Base-by-base conservation (phyloP, 108 stramenopile species). In the Skeletonema grethae region DNA sequence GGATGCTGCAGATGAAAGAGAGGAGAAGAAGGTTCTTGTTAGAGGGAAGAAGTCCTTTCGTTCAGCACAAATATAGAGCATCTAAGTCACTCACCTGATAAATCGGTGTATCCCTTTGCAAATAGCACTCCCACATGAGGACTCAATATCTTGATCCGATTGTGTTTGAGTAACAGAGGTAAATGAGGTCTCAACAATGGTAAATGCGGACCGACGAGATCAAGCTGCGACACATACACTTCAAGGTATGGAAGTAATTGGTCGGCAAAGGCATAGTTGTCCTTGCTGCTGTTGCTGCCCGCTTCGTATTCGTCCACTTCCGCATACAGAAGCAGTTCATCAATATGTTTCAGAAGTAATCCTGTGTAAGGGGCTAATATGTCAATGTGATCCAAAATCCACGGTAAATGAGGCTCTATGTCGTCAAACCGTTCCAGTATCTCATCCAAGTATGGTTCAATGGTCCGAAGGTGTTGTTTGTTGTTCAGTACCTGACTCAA, bases 331-430 rank as follows among this genome's bases (percentile, higher is more conserved):
- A 92, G 46, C 13, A 92, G 57, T 34, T 83, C 84, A 63, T 92
- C 91, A 48, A 92, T 87, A 38, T 89, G 88, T 35, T 85, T 79
- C 20, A 92, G 72, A 25, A 92, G 64, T 13, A 85, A 46, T 29
- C 91, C 88, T 2, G 82, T 86, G 71, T 92, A 87, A 2, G 91
- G 91, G n/a, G 91, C 91, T 36, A 92, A 69, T 5, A 65, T 73
- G 65, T 92, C 88, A 31, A 92, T 78, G 66, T 92, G 77, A 29
- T 89, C 79, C 34, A 92, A 69, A 11, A 92, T 86, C 88, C 88
- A 92, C 22, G 85, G 86, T 28, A 92, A 55, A 73, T 89, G 88
- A 5, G 88, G 91, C 65, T 89, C 88, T 45, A 92, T 89, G 36
- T 87, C 87, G 67, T 88, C 85, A 57, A 87, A 85, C 56, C 87